Base-by-base conservation (phyloP, 129 eudicot genomes). In the Flaveria bidentis region DNA sequence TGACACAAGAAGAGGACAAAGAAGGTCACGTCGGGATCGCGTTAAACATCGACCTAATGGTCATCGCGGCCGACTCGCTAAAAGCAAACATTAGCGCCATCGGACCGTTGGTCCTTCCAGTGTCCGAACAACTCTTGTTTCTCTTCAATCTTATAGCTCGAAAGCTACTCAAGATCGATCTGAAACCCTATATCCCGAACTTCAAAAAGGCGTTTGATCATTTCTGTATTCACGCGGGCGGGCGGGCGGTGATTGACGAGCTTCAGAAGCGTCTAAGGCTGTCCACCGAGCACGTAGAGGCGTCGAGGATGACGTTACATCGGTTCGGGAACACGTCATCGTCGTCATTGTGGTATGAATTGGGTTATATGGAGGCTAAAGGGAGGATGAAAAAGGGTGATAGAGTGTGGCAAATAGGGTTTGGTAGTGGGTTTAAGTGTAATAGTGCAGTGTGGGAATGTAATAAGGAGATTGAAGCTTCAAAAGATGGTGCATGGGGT, bases 371-470 rank as follows among this genome's bases (percentile, higher is more conserved):
- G 5, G 96, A 90, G 72, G 92, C 93, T 0, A 90, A 90, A 78
- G 91, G 91, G 73, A 84, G 82, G 67, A 86, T 90, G 93, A 86
- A 82, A 67, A 87, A 82, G 47, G 96, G 96, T 10, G 96, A 90
- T 14, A 74, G 93, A 70, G 87, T 90, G 20, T 90, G 96, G 96
- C 96, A 90, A 75, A 90, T 90, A 20, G 96, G 87, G 42, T 88
- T 90, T 50, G 96, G 96, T 70, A 87, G 92, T 74, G 96, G 96
- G 46, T 90, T 90, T 23, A 90, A 90, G 72, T 90, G 96, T 63
- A 90, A 90, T 67, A 90, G 96, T 74, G 96, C 90, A 0, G 93
- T 86, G 47, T 90, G 92, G 96, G 80, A 78, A 81, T 86, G 90
- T 77, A 84, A 87, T 26, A 73, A 82, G 50, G 82, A 80, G 2